A percentile compares a stretch with the other conserved stretches of the same genome.
These are phyloP conservation scores for Hypoxylon subgilvum DNA, from an alignment of 495 filamentous ascomycete genomes.

Conservation along the genomic window DNA sequence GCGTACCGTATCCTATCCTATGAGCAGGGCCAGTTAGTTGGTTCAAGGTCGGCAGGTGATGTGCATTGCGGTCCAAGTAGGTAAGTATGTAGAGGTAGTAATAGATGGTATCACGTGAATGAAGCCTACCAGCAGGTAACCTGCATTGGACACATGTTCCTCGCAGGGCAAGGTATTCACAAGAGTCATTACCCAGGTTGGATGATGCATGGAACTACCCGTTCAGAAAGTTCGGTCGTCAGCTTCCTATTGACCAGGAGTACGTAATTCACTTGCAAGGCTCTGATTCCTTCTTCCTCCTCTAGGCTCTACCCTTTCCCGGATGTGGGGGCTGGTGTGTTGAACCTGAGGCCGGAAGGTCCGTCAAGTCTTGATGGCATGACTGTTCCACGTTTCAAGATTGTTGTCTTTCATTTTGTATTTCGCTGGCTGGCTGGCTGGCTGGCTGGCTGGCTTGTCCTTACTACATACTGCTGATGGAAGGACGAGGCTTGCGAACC, in stretches of 20 bases:
- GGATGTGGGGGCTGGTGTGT: neutral
- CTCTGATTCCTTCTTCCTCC: conserved; percentile 14
- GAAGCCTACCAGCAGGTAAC: no score
- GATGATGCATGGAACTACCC: neutral
- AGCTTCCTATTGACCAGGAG: neutral
- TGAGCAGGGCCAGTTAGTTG: no score
- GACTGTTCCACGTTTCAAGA: conserved; percentile 8
- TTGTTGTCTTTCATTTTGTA: neutral
- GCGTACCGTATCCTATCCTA: neutral
- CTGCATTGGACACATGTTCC: no score
- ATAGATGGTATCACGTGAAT: no score
- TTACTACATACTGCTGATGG: no score
- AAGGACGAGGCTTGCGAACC: conserved; percentile 1
- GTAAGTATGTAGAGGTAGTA: no score
- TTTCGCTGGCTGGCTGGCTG: neutral
- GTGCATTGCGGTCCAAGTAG: no score
- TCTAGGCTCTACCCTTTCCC: no score
- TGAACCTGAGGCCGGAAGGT: neutral
- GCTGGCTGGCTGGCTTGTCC: no score
- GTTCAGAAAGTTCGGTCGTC: neutral
- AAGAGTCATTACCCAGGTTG: conserved; percentile 9
- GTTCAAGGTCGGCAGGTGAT: no score
- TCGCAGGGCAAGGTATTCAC: neutral
- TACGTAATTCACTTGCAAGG: conserved; percentile 22
- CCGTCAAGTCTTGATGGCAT: conserved; percentile 9